phyloP scores from a whole-genome alignment of 176 grass and related monocot genomes.

The Coix lacrymajobi region DNA sequence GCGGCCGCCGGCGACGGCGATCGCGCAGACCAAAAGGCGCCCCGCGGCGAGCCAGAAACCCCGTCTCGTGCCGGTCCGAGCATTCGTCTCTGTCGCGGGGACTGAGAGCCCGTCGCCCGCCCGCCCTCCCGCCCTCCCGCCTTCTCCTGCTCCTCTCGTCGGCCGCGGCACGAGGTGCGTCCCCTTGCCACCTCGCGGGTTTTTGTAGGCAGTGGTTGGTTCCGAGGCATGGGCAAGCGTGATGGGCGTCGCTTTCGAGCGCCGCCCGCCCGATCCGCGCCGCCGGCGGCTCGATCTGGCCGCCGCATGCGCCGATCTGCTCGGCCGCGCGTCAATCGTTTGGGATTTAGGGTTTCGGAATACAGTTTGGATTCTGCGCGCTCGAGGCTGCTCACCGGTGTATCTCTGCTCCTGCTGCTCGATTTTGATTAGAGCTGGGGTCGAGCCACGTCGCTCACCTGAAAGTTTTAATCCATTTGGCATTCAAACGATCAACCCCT shows the following conservation, averaged over 20 bases:
- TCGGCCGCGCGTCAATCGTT: background rate
- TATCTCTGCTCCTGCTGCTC: slow-evolving; percentile 5
- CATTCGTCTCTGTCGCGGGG: slow-evolving; percentile 18
- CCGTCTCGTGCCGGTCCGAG: slow-evolving; percentile 19
- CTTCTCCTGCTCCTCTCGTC: slow-evolving; percentile 13
- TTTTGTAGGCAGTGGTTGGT: slow-evolving; percentile 14
- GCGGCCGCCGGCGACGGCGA: slow-evolving; percentile 29
- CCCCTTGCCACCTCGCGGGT: slow-evolving; percentile 33
- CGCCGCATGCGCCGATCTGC: slow-evolving; percentile 34
- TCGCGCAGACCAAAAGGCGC: slow-evolving; percentile 10
- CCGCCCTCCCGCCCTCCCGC: background rate
- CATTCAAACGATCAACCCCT: slow-evolving; percentile 12
- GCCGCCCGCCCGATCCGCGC: slow-evolving; percentile 39
- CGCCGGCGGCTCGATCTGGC: slow-evolving; percentile 41
- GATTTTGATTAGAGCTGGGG: slow-evolving; percentile 20
- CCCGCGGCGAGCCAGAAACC: background rate
- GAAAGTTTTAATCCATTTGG: slow-evolving; percentile 8
- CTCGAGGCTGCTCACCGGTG: background rate
- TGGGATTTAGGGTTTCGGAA: slow-evolving; percentile 45
- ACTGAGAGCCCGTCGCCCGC: background rate
- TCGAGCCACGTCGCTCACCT: background rate
- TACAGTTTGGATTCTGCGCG: slow-evolving; percentile 8
- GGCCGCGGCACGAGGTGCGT: slow-evolving; percentile 50
- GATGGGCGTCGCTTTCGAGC: slow-evolving; percentile 5
- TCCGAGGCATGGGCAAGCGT: background rate